Evolutionary conservation across 176 grass and related monocot species (phyloP).

Genomic region (Hordeum marinum): DNA sequence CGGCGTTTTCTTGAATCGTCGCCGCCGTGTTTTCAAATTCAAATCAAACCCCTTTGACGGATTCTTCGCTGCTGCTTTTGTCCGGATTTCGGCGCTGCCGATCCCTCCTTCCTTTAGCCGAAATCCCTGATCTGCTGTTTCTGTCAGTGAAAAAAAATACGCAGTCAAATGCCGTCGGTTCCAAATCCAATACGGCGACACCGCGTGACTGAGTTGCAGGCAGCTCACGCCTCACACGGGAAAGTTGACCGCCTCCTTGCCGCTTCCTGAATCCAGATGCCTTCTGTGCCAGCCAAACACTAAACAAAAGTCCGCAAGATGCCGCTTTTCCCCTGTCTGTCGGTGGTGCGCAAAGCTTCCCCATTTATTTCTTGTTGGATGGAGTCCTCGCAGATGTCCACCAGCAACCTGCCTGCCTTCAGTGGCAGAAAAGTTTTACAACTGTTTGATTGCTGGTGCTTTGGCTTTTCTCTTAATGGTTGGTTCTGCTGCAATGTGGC

Average conservation of each 20-base stretch:
- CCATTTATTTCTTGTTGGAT: background rate
- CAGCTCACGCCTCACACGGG: constrained; percentile 33
- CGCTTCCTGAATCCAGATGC: constrained; percentile 28
- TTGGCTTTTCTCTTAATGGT: background rate
- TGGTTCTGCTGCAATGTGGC: background rate
- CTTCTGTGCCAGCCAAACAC: background rate
- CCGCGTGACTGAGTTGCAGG: constrained; percentile 6
- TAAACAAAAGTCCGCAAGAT: background rate
- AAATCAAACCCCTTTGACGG: background rate
- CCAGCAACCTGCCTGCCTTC: background rate
- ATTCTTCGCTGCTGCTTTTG: background rate
- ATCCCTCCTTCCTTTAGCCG: background rate
- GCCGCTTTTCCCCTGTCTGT: constrained; percentile 7
- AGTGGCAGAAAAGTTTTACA: background rate
- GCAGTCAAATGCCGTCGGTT: constrained; percentile 9
- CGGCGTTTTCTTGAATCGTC: background rate
- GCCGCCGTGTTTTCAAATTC: background rate
- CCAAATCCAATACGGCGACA: background rate
- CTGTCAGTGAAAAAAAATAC: background rate
- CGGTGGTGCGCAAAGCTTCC: constrained; percentile 23
- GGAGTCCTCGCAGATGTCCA: background rate
- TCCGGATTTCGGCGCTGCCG: background rate
- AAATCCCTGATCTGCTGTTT: background rate
- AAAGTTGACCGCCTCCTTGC: constrained; percentile 33
- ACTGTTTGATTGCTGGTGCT: background rate